A percentile compares a stretch with the other conserved stretches of the same genome.
phyloP scores from a whole-genome alignment of 2,329 filamentous ascomycete species.

The Trichoderma breve region DNA sequence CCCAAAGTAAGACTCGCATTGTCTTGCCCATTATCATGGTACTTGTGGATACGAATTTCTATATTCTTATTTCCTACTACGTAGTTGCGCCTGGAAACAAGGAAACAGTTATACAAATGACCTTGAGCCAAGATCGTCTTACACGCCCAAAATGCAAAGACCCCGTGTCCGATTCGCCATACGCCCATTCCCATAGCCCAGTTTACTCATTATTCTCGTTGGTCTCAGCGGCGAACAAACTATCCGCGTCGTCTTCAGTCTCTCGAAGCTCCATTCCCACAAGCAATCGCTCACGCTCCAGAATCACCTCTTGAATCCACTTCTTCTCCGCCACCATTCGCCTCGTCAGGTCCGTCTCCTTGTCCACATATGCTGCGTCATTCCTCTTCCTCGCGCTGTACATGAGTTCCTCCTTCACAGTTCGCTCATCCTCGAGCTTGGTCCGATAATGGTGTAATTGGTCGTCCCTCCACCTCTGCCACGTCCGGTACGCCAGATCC shows the following conservation, averaged over 20 bases:
- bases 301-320: slow-evolving; percentile 47
- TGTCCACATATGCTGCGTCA: slow-evolving; percentile 30
- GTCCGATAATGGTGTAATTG: slow-evolving; percentile 39
- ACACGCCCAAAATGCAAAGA: not conserved
- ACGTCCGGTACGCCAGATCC: slow-evolving; percentile 41
- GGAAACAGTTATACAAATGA: not conserved
- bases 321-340: slow-evolving; percentile 43
- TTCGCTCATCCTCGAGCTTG: slow-evolving; percentile 40
- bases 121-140: not conserved
- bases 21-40: not conserved
- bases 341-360: slow-evolving; percentile 33
- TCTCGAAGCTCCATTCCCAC: slow-evolving; percentile 42
- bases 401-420: slow-evolving; percentile 43
- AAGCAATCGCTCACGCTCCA: slow-evolving; percentile 45
- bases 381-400: slow-evolving; percentile 38
- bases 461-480: slow-evolving; percentile 42
- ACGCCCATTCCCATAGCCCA: not conserved
- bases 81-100: not conserved
- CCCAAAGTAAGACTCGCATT: not conserved
- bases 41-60: not conserved
- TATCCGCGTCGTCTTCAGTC: slow-evolving; percentile 41
- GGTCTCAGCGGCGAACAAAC: slow-evolving; percentile 29
- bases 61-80: not conserved
- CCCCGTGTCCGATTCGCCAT: not conserved
- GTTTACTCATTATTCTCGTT: not conserved